Evolutionary conservation across 2,329 filamentous ascomycete genomes (phyloP), one percentile per base, ranked within the genome.

Genomic region (Alternaria sp.): DNA sequence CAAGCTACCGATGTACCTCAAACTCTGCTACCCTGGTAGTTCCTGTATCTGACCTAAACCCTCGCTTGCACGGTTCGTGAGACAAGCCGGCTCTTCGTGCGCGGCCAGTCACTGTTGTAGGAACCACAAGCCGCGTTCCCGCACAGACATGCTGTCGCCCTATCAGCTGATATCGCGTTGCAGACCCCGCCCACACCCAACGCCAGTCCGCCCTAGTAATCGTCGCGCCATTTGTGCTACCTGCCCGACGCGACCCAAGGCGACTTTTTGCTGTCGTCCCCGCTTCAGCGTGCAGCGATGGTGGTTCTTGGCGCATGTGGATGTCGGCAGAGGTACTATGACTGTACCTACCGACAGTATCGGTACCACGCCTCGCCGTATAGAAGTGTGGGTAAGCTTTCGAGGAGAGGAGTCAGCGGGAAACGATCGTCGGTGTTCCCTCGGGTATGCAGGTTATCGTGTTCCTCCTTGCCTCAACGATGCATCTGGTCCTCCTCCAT

Each of bases 111-210:
- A 52, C 22, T 60, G 41, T 32, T 41, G 50, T 43, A 44, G 25
- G 52, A 40, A 28, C 27, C 34, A 12, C 36, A 28, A 41, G 46
- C 50, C 60, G 48, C 59, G 52, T 63, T 25, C 54, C 58, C 63
- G 67, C 64, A 68, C 67, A 58, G 63, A 66, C 71, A 49, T 72
- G 67, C 32, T 57, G 51, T 65, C 73, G 67, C 73, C 67, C 57
- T 62, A 66, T 76, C 75, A 76, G 60, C 63, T 76, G 74, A 77
- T 71, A 74, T 71, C 73, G 74, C 70, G 73, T 67, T 65, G 32
- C 32, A 36, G 32, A 36, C 32, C 32, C 32, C 32, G 32, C 12
- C 32, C 32, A 36, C 32, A 36, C 32, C 32, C 32, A 36, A 36
- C 69, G 57, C 44, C 18, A 16, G 20, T 32, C 41, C 18, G 34